phyloP scores from a whole-genome alignment of 768 basidiomycete genomes.

The Lentinus brumalis region DNA sequence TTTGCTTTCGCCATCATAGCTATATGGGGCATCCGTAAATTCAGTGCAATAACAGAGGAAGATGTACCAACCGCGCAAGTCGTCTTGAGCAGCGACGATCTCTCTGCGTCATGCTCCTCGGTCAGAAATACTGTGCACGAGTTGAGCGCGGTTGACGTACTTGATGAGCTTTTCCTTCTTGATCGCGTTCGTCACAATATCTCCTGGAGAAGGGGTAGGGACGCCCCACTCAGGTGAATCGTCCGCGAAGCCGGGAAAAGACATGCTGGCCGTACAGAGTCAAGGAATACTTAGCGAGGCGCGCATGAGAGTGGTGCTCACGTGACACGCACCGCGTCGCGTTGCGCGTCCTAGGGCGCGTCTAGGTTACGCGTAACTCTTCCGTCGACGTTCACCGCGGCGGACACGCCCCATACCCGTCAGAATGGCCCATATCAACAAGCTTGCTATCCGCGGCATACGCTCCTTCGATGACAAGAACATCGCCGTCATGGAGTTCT shows the following conservation, averaged over 20 bases:
- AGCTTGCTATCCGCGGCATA: slow-evolving; percentile 92
- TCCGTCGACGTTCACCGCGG: background rate
- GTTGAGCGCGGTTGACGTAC: slow-evolving; percentile 44
- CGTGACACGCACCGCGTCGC: slow-evolving; percentile 3
- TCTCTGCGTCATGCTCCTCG: slow-evolving; percentile 49
- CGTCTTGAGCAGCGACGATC: slow-evolving; percentile 72
- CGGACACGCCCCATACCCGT: background rate
- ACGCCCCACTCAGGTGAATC: slow-evolving; percentile 26
- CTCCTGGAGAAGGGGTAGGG: slow-evolving; percentile 38
- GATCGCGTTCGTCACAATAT: slow-evolving; percentile 75
- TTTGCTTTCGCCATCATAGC: slow-evolving; percentile 70
- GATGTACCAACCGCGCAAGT: slow-evolving; percentile 60
- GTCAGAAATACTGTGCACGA: background rate
- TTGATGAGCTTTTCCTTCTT: slow-evolving; percentile 77
- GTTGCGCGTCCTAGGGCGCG: background rate
- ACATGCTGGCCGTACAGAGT: slow-evolving; percentile 12
- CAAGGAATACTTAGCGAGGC: background rate
- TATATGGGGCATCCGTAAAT: slow-evolving; percentile 30
- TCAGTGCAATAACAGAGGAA: background rate
- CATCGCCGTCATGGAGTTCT: slow-evolving; percentile 93
- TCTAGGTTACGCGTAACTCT: background rate
- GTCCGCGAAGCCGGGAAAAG: slow-evolving; percentile 21
- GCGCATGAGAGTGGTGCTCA: background rate
- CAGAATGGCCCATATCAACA: slow-evolving; percentile 81
- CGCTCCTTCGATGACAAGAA: slow-evolving; percentile 97